These are phyloP conservation scores for Fusarium pseudonygamai DNA, from an alignment of 2,329 filamentous ascomycete species.

Conservation along the genomic window DNA sequence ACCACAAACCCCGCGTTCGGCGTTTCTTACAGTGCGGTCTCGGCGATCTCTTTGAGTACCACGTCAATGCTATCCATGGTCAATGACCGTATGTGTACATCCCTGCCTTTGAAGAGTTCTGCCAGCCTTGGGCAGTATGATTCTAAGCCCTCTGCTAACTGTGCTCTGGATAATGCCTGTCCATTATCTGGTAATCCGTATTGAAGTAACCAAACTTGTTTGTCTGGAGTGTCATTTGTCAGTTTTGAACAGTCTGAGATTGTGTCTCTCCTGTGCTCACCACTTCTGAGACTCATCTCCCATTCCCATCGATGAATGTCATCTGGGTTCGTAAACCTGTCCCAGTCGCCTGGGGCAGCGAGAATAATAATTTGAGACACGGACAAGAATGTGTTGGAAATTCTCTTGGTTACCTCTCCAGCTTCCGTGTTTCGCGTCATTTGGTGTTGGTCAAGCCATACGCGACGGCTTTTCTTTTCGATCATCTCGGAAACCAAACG, in stretches of 20 bases:
- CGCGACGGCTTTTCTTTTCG: not conserved
- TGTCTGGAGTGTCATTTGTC: not conserved
- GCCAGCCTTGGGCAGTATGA: not conserved
- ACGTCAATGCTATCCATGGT: slow-evolving; percentile 17
- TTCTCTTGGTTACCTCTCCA: not conserved
- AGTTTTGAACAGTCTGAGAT: not conserved
- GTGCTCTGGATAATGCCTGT: not conserved
- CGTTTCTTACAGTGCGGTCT: not conserved
- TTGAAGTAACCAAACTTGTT: slow-evolving; percentile 17
- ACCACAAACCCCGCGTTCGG: not conserved
- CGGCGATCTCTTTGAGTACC: slow-evolving; percentile 14
- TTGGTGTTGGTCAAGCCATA: slow-evolving; percentile 24
- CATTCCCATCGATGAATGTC: slow-evolving; percentile 27
- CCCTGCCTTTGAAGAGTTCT: not conserved
- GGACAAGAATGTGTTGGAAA: not conserved
- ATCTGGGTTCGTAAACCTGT: slow-evolving; percentile 3
- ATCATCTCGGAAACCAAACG: slow-evolving; percentile 11
- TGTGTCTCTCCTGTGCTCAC: not conserved
- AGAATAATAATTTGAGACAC: slow-evolving; percentile 16
- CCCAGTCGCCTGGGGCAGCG: not conserved
- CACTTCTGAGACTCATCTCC: slow-evolving; percentile 18
- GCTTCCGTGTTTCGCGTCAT: slow-evolving; percentile 1
- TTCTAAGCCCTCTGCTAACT: not conserved
- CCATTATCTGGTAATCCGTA: slow-evolving; percentile 1
- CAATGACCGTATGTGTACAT: slow-evolving; percentile 8